These are phyloP conservation scores for Nemania sp. DNA, from an alignment of 2,329 filamentous ascomycete genomes.

Conservation along the genomic window DNA sequence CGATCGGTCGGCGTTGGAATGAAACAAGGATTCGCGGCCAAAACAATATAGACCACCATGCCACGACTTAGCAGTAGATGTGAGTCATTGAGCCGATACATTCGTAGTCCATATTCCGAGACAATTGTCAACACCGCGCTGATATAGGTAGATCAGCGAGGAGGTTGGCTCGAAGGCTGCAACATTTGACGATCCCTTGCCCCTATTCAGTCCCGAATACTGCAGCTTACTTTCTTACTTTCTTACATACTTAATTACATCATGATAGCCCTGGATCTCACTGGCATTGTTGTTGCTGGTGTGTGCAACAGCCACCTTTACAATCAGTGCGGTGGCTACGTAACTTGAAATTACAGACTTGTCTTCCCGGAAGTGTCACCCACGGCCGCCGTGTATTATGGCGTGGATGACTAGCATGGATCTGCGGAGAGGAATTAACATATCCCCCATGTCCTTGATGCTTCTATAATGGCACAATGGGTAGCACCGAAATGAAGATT, in stretches of 20 bases:
- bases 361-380: not conserved
- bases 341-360: no score
- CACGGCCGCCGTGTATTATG: not conserved
- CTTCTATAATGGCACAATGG: not conserved
- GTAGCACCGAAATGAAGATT: not conserved
- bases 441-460: not conserved
- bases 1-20: constrained; percentile 35
- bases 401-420: not conserved
- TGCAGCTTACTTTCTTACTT: not conserved
- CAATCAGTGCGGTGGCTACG: not conserved
- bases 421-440: not conserved
- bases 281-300: not conserved
- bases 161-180: not conserved
- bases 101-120: constrained; percentile 11
- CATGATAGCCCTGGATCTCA: not conserved
- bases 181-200: not conserved
- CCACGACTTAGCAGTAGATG: not conserved
- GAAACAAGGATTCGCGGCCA: constrained; percentile 8
- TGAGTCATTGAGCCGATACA: not conserved
- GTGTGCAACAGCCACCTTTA: not conserved
- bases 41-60: constrained; percentile 13
- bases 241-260: not conserved
- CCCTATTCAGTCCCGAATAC: not conserved
- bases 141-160: constrained; percentile 21
- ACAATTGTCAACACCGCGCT: constrained; percentile 9